Conservation (phyloP, 768 basidiomycete species). For the Mycena galopus region DNA sequence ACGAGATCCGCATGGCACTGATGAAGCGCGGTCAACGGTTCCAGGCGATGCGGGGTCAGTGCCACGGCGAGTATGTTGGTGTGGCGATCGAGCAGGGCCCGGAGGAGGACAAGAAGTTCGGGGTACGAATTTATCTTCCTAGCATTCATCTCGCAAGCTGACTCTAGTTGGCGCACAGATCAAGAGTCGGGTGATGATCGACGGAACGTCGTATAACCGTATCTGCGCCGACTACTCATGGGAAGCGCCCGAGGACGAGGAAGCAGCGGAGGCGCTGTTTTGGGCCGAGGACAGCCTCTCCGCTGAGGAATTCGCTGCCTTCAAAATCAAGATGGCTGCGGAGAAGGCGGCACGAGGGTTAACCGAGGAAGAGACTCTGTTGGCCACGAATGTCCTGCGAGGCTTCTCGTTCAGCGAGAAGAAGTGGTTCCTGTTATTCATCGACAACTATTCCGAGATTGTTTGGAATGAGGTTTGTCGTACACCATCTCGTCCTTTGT, state of each 20-base stretch:
- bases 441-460: conserved; percentile 30
- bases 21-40: conserved; percentile 34
- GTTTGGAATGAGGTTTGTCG: conserved; percentile 28
- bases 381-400: conserved; percentile 27
- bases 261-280: conserved; percentile 12
- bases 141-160: background rate
- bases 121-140: background rate
- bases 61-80: conserved; percentile 31
- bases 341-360: conserved; percentile 23
- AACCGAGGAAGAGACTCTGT: conserved; percentile 20
- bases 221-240: conserved; percentile 15
- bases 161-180: conserved; percentile 5
- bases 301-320: conserved; percentile 24
- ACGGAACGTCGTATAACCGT: conserved; percentile 26
- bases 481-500: background rate
- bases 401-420: conserved; percentile 31
- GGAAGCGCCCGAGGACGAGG: conserved; percentile 27
- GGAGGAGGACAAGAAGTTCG: conserved; percentile 23
- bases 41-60: conserved; percentile 28
- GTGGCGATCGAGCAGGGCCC: conserved; percentile 27
- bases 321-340: conserved; percentile 19
- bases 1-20: conserved; percentile 69
- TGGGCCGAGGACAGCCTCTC: conserved; percentile 33
- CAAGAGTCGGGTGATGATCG: conserved; percentile 27
- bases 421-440: conserved; percentile 28